Evolutionary conservation across 2,329 filamentous ascomycete genomes (phyloP).

Genomic region (Tolypocladium amazonense): DNA sequence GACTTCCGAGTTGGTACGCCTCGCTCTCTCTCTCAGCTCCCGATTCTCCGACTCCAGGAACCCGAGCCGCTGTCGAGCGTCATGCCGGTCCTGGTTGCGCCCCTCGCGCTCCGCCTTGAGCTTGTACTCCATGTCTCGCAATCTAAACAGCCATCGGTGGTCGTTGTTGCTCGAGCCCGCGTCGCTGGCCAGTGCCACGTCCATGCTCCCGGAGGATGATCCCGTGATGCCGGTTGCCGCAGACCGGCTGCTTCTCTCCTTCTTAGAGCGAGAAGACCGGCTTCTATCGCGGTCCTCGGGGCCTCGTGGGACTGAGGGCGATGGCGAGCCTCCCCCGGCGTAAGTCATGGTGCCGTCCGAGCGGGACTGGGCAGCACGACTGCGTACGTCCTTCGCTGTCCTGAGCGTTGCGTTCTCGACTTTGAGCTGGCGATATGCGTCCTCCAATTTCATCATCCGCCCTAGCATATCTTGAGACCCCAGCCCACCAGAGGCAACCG

Average conservation of each 20-base stretch:
- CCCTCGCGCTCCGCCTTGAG: conserved; percentile 86
- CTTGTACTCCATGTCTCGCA: conserved; percentile 79
- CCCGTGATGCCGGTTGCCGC: conserved; percentile 15
- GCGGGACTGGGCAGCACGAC: conserved; percentile 32
- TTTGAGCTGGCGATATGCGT: conserved; percentile 52
- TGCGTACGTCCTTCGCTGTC: conserved; percentile 48
- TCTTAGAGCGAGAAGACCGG: conserved; percentile 19
- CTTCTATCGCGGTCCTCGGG: conserved; percentile 35
- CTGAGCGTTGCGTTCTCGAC: conserved; percentile 60
- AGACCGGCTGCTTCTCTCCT: conserved; percentile 18
- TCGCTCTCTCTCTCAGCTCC: conserved; percentile 55
- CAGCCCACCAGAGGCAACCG: conserved; percentile 38
- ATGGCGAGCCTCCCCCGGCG: conserved; percentile 35
- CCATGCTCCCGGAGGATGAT: conserved; percentile 14
- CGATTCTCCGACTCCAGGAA: conserved; percentile 67
- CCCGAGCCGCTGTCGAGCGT: conserved; percentile 69
- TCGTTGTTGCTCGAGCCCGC: conserved; percentile 31
- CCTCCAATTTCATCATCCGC: conserved; percentile 44
- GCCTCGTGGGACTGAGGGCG: conserved; percentile 42
- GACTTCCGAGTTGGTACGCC: conserved; percentile 16
- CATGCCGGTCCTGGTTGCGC: conserved; percentile 70
- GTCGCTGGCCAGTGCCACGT: conserved; percentile 15
- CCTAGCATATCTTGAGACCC: conserved; percentile 31
- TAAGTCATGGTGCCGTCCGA: conserved; percentile 21
- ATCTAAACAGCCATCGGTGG: conserved; percentile 72